Evolutionary conservation across 2,329 filamentous ascomycete genomes (phyloP), one percentile per base, ranked within the genome.

Genomic region (Epichloe amarillans): DNA sequence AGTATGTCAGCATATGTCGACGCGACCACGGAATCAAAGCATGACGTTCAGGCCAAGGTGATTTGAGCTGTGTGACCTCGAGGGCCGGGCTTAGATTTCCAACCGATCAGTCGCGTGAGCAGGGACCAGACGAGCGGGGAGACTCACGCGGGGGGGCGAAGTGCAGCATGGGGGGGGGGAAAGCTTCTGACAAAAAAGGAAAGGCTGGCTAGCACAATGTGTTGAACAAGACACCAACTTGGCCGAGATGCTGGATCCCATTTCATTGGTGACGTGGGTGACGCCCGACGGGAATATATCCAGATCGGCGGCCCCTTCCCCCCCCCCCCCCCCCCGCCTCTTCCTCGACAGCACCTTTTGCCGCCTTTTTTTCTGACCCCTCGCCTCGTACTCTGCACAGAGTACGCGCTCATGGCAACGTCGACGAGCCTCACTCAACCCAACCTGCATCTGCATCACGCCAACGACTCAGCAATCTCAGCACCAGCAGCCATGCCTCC

Each of bases 401-500:
- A n/a, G 42, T 15, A 7, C 12, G 15, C 23, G 26, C 46, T 19
- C 40, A 51, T 51, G 49, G 49, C 49, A 36, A 50, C 44, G 43
- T 50, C 51, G 36, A 47, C 43, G 36, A 41, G 23, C n/a, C 30
- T 44, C 47, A 21, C 26, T 26, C 26, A 26, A 26, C 26, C 26
- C 26, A 26, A 26, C 26, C 26, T 26, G 26, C 26, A 26, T n/a
- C 47, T 49, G 47, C 37, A 47, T 40, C 46, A 33, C 45, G 4
- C 39, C 45, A 30, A 40, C 45, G 50, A 26, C 23, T 5, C 8
- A 30, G 15, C 41, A 43, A 26, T 47, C 35, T 19, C 44, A 12
- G 19, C 35, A 21, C 7, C 39, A 14, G 17, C 50, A 45, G 35
- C 46, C 54, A 65, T 65, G 70, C 61, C 68, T 50, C 60, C 65